Evolutionary conservation across 257 asterid species (phyloP).

Genomic region (Fraxinus americana): DNA sequence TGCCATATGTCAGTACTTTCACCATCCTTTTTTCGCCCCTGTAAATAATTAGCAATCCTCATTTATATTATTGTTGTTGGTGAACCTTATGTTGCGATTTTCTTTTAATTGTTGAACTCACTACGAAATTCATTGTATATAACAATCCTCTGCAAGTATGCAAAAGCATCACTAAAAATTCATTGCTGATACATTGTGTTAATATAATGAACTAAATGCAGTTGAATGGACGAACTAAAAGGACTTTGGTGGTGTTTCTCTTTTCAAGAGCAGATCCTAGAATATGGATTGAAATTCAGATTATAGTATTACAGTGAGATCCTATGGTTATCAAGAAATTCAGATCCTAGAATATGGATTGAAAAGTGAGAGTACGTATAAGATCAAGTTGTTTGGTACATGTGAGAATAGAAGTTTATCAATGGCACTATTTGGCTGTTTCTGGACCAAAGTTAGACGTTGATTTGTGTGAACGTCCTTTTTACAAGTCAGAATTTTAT

Average conservation of each 20-base stretch:
- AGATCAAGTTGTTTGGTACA: no score
- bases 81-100: background rate
- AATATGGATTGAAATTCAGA: background rate
- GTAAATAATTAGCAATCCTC: constrained; percentile 3
- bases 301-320: background rate
- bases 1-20: background rate
- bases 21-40: background rate
- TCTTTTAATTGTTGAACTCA: background rate
- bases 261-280: background rate
- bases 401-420: no score
- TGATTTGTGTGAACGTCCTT: no score
- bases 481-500: no score
- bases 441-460: no score
- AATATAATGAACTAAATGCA: background rate
- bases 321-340: background rate
- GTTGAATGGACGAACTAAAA: background rate
- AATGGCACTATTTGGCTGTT: no score
- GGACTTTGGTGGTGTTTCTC: background rate
- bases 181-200: background rate
- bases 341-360: no score
- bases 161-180: background rate
- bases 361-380: no score
- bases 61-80: background rate
- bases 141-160: background rate
- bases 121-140: background rate